Evolutionary conservation across 2,329 filamentous ascomycete species (phyloP), one percentile per base, ranked within the genome.

Genomic region (Colletotrichum sp.): DNA sequence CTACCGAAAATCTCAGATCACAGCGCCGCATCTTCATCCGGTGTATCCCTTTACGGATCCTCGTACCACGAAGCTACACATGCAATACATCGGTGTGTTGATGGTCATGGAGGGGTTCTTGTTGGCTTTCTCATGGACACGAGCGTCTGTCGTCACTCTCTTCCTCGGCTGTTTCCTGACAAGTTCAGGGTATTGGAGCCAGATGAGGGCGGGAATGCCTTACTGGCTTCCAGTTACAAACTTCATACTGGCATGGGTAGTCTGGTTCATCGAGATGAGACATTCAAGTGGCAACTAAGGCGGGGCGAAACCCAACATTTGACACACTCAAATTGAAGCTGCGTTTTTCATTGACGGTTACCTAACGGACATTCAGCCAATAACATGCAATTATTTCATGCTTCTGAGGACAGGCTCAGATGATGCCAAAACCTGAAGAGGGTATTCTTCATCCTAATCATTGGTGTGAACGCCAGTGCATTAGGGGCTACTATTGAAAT

Each of bases 1-100:
- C n/a, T 74, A 74, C 60, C 72, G 67, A 15, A 74, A 74, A 13
- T 66, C 72, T 16, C 72, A 71, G n/a, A 44, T 30, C 3, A 74
- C 72, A 9, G 72, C 72, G 13, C 72, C 72, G 12, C 60, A 71
- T 13, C 49, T 74, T 4, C 21, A 49, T 30, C 72, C 59, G 5
- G 15, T 71, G 15, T 74, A 71, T 26, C 67, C 72, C 21, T 74
- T 74, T 21, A 71, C 67, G 1, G 72, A 65, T 13, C 16, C 44
- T 4, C 44, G 60, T 5, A 74, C 28, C 5, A 74, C 36, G 1
- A 71, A 57, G 26, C 16, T 71, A 18, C 67, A 74, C 3, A 74
- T 74, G 68, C 34, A 36, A 28, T 71, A 32, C 8, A 65, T 71
- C 5, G 67, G 67, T 3, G 24, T 18, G 1, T 18, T 74, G 21